Conservation (phyloP, 371 early-diverging fungal genomes). For the Mortierella sp. region DNA sequence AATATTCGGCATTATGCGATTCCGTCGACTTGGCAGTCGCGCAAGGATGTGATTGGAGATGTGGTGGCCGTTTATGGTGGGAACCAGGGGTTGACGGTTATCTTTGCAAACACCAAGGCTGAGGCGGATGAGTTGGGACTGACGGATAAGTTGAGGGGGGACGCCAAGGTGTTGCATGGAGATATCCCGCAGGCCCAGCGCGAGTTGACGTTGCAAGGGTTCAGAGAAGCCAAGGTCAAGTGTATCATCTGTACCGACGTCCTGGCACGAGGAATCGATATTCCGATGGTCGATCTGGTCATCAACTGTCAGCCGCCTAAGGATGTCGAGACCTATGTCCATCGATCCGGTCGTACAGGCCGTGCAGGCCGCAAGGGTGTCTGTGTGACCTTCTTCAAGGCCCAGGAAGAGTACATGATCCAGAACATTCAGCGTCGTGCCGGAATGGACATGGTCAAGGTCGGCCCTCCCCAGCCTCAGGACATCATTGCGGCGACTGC, state of each 20-base stretch:
- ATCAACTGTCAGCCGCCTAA: constrained; percentile 97
- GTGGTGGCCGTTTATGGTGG: constrained; percentile 89
- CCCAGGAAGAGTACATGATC: constrained; percentile 83
- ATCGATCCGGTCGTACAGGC: constrained; percentile 98
- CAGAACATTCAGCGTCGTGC: constrained; percentile 81
- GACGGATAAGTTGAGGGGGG: constrained; percentile 81
- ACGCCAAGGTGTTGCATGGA: constrained; percentile 94
- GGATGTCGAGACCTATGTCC: constrained; percentile 96
- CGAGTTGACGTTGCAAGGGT: constrained; percentile 89
- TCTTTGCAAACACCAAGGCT: constrained; percentile 94
- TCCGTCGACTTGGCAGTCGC: constrained; percentile 83
- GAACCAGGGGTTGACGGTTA: constrained; percentile 84
- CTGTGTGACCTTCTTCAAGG: constrained; percentile 94
- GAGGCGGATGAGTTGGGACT: constrained; percentile 92
- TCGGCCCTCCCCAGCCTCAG: constrained; percentile 89
- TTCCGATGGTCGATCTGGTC: constrained; percentile 96
- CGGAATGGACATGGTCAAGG: constrained; percentile 83
- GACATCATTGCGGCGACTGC: constrained; percentile 89
- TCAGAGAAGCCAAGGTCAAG: constrained; percentile 87
- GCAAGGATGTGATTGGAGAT: constrained; percentile 86
- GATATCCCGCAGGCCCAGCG: constrained; percentile 93
- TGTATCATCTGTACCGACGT: constrained; percentile 96
- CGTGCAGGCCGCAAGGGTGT: constrained; percentile 94
- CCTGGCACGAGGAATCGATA: constrained; percentile 97
- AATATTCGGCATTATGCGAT: constrained; percentile 87